Percentiles rank a stretch among this genome's conserved stretches.
phyloP scores from a whole-genome alignment of 2,329 filamentous ascomycete species.

The Colletotrichum liriopes region DNA sequence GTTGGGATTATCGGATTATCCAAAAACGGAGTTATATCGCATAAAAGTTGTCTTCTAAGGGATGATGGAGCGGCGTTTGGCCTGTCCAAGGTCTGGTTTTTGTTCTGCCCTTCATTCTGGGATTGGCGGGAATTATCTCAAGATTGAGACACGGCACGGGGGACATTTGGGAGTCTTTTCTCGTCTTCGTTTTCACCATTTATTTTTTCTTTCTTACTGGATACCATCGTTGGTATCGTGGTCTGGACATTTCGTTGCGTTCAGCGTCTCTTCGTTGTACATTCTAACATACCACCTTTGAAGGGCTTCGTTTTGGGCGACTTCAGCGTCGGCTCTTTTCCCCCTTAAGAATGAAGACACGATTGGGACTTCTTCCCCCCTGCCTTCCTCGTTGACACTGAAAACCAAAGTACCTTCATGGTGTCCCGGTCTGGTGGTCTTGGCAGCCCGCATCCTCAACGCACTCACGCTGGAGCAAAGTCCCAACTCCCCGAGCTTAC shows the following conservation, averaged over 20 bases:
- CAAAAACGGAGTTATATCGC: constrained; percentile 32
- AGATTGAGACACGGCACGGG: constrained; percentile 20
- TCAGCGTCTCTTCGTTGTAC: not conserved
- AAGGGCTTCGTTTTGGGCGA: not conserved
- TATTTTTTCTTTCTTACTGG: not conserved
- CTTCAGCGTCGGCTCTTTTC: not conserved
- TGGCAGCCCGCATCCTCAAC: constrained; percentile 2
- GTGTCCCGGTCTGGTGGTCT: not conserved
- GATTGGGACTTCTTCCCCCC: constrained; percentile 14
- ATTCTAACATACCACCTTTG: not conserved
- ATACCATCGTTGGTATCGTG: too few species aligned
- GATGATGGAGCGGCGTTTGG: constrained; percentile 31
- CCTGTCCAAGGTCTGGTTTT: constrained; percentile 1
- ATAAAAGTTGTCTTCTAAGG: constrained; percentile 33
- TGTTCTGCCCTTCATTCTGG: not conserved
- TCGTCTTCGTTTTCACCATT: not conserved
- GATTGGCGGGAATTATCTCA: constrained; percentile 1
- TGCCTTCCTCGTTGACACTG: not conserved
- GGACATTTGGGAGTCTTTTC: constrained; percentile 12
- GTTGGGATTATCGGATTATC: constrained; percentile 3
- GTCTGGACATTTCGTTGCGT: too few species aligned
- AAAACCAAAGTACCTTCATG: not conserved
- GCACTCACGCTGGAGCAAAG: not conserved
- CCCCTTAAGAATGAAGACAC: constrained; percentile 32
- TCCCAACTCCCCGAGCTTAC: not conserved